Base-by-base conservation (phyloP, 176 grass and related monocot species). In the Bromus sterilis region DNA sequence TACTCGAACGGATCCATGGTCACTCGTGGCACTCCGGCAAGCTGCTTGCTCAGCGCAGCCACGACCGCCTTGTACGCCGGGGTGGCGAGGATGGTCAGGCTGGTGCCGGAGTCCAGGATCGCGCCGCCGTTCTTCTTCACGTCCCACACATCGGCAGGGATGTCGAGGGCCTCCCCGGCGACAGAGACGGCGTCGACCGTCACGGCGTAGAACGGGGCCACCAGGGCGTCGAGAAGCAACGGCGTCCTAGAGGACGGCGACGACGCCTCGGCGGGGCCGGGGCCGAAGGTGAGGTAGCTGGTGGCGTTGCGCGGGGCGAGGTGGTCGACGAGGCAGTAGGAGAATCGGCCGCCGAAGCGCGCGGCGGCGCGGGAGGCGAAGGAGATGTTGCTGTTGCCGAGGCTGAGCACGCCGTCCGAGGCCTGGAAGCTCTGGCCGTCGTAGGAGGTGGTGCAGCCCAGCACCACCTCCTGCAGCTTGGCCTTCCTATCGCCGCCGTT, bases 311-410 rank as follows among this genome's bases (percentile, higher is more conserved):
- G 91, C 49, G 93, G 93, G 32, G 89, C 85, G 31, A 99, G 91
- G 86, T 99, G 96, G 80, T 99, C 96, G 16, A 99, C 96, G n/a
- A 99, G 91, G 89, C 93, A 99, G 84, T 99, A 95, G 65, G 96
- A 95, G 93, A 99, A 99, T 49, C 85, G 82, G 28, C 91, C 90
- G 0, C 93, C 93, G 80, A 95, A 98, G 77, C 86, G 86, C 10
- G 86, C 79, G 37, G 92, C 84, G 72, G 93, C 96, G 42, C 87
- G 87, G 14, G 86, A 75, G 25, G 96, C 81, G 77, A 99, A 99
- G 41, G 96, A 99, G 85, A 91, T 84, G 72, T 83, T 56, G 76
- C 91, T 99, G 93, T 95, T 77, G 62, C 96, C 96, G 55, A 99
- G 89, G 84, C 91, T 92, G 40, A 99, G 83, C 58, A 99, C 93